These are phyloP conservation scores for Capsicum pubescens DNA, from an alignment of 257 asterid genomes.

Conservation along the genomic window DNA sequence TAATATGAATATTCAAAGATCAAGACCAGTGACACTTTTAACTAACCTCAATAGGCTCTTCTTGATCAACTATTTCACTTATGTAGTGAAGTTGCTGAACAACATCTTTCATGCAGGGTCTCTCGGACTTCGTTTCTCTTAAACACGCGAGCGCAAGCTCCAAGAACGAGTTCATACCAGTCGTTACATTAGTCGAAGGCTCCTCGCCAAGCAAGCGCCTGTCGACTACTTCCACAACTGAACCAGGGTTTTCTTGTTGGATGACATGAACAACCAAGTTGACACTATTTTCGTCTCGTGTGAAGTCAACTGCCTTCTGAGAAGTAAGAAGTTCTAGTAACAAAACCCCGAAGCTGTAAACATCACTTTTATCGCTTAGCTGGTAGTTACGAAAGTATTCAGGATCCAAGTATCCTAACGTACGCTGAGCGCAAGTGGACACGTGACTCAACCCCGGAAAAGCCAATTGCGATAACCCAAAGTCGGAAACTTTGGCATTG, in stretches of 20 bases:
- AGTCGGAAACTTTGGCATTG: slow-evolving; percentile 53
- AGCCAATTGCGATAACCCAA: slow-evolving; percentile 52
- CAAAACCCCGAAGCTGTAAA: slow-evolving; percentile 54
- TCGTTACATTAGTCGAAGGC: slow-evolving; percentile 25
- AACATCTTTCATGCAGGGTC: slow-evolving; percentile 52
- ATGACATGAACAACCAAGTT: slow-evolving; percentile 45
- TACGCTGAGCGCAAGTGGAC: slow-evolving; percentile 56
- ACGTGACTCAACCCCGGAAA: slow-evolving; percentile 48
- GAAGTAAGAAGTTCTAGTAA: slow-evolving; percentile 52
- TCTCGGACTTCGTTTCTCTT: slow-evolving; percentile 48
- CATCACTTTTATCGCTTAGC: slow-evolving; percentile 53
- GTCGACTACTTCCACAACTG: slow-evolving; percentile 46
- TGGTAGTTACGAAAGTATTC: slow-evolving; percentile 49
- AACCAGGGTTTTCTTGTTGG: slow-evolving; percentile 35
- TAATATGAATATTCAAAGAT: neutral
- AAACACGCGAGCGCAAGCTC: slow-evolving; percentile 49
- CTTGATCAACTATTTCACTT: slow-evolving; percentile 34
- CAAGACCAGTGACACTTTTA: slow-evolving; percentile 11
- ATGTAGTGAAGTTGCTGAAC: slow-evolving; percentile 44
- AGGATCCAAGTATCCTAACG: slow-evolving; percentile 55
- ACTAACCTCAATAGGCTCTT: slow-evolving; percentile 16
- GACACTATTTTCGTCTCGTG: slow-evolving; percentile 39
- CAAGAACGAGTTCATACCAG: slow-evolving; percentile 32
- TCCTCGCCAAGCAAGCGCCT: slow-evolving; percentile 40
- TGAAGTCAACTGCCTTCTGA: slow-evolving; percentile 45